Evolutionary conservation across 23 red algal genomes (phyloP).

Genomic region (Agarophyton chilense): DNA sequence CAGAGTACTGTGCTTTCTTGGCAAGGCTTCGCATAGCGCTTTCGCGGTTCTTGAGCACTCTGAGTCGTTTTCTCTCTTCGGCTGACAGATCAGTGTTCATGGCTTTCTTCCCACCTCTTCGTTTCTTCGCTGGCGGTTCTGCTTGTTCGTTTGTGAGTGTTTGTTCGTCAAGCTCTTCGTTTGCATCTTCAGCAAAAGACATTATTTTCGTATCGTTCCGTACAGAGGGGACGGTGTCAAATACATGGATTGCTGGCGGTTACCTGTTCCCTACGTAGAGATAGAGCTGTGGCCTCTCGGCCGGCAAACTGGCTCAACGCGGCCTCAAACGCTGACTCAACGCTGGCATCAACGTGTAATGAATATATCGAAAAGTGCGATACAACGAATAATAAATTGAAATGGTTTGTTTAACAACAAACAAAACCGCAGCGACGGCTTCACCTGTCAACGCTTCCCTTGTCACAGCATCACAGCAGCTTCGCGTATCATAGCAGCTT

Average conservation of each 20-base stretch:
- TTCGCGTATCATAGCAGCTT: too few species aligned
- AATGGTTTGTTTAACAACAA: too few species aligned
- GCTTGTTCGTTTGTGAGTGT: background rate
- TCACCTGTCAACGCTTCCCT: too few species aligned
- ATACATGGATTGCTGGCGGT: conserved; percentile 24
- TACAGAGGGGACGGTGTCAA: background rate
- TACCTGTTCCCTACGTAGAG: too few species aligned
- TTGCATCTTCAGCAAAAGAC: background rate
- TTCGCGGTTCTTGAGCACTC: conserved; percentile 66
- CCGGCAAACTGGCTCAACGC: too few species aligned
- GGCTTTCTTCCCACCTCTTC: conserved; percentile 28
- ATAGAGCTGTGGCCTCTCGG: too few species aligned
- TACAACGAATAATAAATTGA: too few species aligned
- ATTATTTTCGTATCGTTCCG: background rate
- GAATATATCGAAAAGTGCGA: too few species aligned
- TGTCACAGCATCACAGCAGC: too few species aligned
- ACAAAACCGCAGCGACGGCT: too few species aligned
- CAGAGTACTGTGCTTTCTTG: conserved; percentile 65
- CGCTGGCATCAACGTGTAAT: too few species aligned
- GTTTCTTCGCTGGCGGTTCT: conserved; percentile 52
- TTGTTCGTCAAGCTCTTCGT: background rate
- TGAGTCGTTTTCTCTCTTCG: conserved; percentile 55
- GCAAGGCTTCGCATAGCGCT: conserved; percentile 73
- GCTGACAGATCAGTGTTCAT: conserved; percentile 38
- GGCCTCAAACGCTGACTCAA: too few species aligned